These are phyloP conservation scores for Hymenoscyphus salicellus DNA, from an alignment of 2,329 filamentous ascomycete species.

Conservation along the genomic window DNA sequence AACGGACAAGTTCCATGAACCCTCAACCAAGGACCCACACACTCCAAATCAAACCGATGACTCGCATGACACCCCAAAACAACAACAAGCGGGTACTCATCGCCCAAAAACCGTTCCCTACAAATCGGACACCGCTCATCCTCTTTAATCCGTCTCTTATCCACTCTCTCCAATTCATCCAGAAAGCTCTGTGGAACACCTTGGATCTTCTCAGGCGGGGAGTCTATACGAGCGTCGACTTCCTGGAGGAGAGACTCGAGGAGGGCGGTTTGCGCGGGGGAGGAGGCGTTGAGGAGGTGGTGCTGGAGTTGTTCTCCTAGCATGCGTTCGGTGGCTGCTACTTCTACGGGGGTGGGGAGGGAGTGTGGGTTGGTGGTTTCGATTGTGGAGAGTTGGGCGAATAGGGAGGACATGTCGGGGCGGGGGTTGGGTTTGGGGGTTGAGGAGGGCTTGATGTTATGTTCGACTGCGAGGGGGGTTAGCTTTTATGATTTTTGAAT, in stretches of 20 bases:
- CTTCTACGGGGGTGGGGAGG: slow-evolving; percentile 58
- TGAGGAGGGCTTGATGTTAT: slow-evolving; percentile 50
- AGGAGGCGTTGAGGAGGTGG: slow-evolving; percentile 47
- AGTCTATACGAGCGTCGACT: slow-evolving; percentile 50
- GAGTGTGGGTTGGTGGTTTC: slow-evolving; percentile 52
- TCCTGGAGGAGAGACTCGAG: slow-evolving; percentile 48
- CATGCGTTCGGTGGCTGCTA: slow-evolving; percentile 55
- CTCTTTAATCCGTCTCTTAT: slow-evolving; percentile 46
- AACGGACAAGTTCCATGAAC: slow-evolving; percentile 64
- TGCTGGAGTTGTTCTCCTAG: slow-evolving; percentile 57
- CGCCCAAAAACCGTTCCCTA: slow-evolving; percentile 59
- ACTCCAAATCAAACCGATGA: slow-evolving; percentile 65
- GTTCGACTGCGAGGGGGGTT: slow-evolving; percentile 51
- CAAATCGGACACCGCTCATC: slow-evolving; percentile 61
- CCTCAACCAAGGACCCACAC: slow-evolving; percentile 62
- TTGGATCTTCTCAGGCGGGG: slow-evolving; percentile 49
- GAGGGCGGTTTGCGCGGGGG: slow-evolving; percentile 41
- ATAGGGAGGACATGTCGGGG: slow-evolving; percentile 63
- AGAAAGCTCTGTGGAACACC: slow-evolving; percentile 60
- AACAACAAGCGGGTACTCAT: slow-evolving; percentile 61
- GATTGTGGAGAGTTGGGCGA: slow-evolving; percentile 49
- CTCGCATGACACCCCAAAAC: slow-evolving; percentile 58
- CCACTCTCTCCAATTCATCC: slow-evolving; percentile 57
- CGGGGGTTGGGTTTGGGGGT: slow-evolving; percentile 43
- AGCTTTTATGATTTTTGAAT: slow-evolving; percentile 10